phyloP scores from a whole-genome alignment of 2,329 filamentous ascomycete genomes.

The Fusarium praegraminearum region DNA sequence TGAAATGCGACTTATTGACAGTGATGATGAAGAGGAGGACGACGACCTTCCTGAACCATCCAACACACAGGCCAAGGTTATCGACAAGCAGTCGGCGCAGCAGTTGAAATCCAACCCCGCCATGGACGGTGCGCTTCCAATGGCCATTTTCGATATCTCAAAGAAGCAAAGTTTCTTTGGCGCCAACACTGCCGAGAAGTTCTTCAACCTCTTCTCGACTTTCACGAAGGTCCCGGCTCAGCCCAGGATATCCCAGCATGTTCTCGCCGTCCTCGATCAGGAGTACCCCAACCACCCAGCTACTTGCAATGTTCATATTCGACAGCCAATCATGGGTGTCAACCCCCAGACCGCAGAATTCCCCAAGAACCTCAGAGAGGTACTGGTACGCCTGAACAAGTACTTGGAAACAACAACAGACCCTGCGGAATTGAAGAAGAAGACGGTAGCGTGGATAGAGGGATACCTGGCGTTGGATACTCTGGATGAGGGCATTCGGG shows the following conservation, averaged over 20 bases:
- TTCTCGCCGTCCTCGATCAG: slow-evolving; percentile 73
- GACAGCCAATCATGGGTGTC: slow-evolving; percentile 75
- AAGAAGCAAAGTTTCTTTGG: slow-evolving; percentile 81
- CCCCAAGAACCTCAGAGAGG: slow-evolving; percentile 75
- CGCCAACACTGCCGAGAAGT: slow-evolving; percentile 74
- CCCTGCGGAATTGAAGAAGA: slow-evolving; percentile 59
- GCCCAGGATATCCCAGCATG: slow-evolving; percentile 76
- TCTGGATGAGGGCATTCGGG: slow-evolving; percentile 67
- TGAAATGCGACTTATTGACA: slow-evolving; percentile 58
- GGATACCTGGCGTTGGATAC: slow-evolving; percentile 61
- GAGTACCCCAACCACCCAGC: slow-evolving; percentile 70
- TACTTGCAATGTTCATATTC: slow-evolving; percentile 78
- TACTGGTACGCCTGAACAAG: slow-evolving; percentile 71
- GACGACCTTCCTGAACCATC: slow-evolving; percentile 58
- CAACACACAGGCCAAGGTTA: slow-evolving; percentile 57
- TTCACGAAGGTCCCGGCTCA: slow-evolving; percentile 77
- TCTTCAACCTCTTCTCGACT: slow-evolving; percentile 82
- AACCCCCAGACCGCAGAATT: slow-evolving; percentile 75
- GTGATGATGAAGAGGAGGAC: slow-evolving; percentile 61
- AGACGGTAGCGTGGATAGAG: slow-evolving; percentile 67
- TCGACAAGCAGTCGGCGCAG: slow-evolving; percentile 59
- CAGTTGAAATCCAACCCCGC: slow-evolving; percentile 81
- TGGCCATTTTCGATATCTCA: slow-evolving; percentile 90
- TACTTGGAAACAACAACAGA: slow-evolving; percentile 61
- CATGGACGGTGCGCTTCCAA: slow-evolving; percentile 90